Base-by-base conservation (phyloP, 306 rosid genomes). In the Hylodesmum podocarpum region DNA sequence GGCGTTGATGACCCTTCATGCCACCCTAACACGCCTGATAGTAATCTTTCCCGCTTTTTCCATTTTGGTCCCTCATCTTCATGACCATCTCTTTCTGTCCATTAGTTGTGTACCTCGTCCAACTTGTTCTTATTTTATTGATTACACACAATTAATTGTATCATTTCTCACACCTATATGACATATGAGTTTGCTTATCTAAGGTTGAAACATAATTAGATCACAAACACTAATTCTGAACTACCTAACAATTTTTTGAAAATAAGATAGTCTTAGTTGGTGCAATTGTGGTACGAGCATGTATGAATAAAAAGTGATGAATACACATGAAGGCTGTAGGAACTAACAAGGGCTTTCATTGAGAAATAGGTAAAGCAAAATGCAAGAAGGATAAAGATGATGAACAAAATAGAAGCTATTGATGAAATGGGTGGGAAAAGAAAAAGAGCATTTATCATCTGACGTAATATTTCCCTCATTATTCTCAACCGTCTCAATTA, bases 401-500 rank as follows among this genome's bases (percentile, higher is more conserved):
- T 19, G 73, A 25, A 6, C 15, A 27, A 27, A 12, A 66, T 10
- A 4, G 6, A 66, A 29, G 25, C 9, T 3, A 39, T n/a, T 28
- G 11, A 37, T 39, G 73, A 69, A 47, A 15, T 66, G 44, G 18
- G 50, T 79, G 27, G 29, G 19, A 16, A 19, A 66, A 78, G 15
- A 59, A 75, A 50, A 59, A 31, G 53, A 73, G 80, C 88, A 88
- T 92, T 88, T 90, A 90, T 90, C 88, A 86, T 79, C 87, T 86
- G 96, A 92, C 88, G 94, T 87, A 83, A 78, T 84, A 81, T 83
- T 85, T 65, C 82, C 80, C 78, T 83, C 91, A 84, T 90, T 75
- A 86, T 83, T 87, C 88, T 86, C 97, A 92, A 90, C 94, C 55
- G 96, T 84, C 87, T 88, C 96, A 90, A 87, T 92, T 92, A 90